Percentiles rank a stretch among this genome's conserved stretches.
These are phyloP conservation scores for Poa pratensis DNA, from an alignment of 176 grass and related monocot species.

Conservation along the genomic window DNA sequence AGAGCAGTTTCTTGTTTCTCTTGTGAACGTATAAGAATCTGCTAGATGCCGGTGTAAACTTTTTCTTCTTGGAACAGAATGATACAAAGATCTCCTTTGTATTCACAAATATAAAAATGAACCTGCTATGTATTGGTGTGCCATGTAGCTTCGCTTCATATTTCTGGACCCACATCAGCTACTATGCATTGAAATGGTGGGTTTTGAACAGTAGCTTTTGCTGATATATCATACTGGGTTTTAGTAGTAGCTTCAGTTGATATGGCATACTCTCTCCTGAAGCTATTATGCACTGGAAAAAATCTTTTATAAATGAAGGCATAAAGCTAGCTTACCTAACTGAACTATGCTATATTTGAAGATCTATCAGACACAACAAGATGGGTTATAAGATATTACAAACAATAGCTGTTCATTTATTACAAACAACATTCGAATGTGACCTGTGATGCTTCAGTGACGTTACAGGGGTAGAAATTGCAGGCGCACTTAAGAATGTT, in stretches of 20 bases:
- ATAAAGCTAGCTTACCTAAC: constrained; percentile 13
- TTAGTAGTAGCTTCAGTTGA: not conserved
- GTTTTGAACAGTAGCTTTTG: constrained; percentile 5
- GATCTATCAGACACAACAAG: not conserved
- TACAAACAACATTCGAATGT: constrained; percentile 42
- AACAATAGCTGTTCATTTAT: not conserved
- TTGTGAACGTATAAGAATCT: not conserved
- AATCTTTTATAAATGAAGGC: not conserved
- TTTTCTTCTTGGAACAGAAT: not conserved
- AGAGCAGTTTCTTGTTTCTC: not conserved
- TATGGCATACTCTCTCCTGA: not conserved
- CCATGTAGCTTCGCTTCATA: not conserved
- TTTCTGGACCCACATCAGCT: not conserved
- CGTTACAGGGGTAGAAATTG: constrained; percentile 98
- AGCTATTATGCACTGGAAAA: not conserved
- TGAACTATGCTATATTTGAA: not conserved
- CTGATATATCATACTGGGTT: not conserved
- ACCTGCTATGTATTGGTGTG: not conserved
- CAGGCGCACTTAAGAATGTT: constrained; percentile 95
- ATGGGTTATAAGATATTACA: not conserved
- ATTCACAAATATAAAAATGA: not conserved
- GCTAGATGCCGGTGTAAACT: not conserved
- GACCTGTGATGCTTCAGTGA: constrained; percentile 80
- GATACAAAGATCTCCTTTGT: not conserved
- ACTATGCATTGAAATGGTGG: not conserved